Base-by-base conservation (phyloP, 148 eudicot genomes). In the Silene latifolia region DNA sequence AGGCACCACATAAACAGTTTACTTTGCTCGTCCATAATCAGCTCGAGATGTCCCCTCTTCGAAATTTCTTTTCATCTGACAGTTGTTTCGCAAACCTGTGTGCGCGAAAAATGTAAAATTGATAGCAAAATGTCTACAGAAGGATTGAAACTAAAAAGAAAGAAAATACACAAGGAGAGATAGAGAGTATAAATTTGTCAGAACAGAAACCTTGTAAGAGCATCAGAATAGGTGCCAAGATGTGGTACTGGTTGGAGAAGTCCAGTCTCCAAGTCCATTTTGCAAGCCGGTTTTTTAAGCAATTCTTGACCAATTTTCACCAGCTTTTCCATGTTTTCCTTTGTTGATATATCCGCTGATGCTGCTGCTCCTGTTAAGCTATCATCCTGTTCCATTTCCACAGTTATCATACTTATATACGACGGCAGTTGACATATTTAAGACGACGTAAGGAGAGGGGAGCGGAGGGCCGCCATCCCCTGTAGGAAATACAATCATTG, bases 211-310 rank as follows among this genome's bases (percentile, higher is more conserved):
- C 73, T 80, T 80, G 54, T 73, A 21, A 90, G 84, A 54, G 92
- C 92, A 42, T 76, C 84, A 27, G 76, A 78, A 68, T 90, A 84
- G n/a, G 86, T 88, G 35, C 89, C 92, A 60, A 77, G 89, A 39
- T 83, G 83, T 8, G 60, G 82, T 44, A 80, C 80, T 21, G 72
- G 74, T 14, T 27, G 35, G 47, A 80, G 78, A 13, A 35, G 47
- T 11, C 97, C 98, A 15, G 94, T 91, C 57, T 86, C 94, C 12
- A 83, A 39, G 58, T 93, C 80, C 17, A 89, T 80, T 58, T 84
- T 76, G 7, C 89, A 73, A 15, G 85, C 81, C 10, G 83, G 86
- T 82, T 87, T 83, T 71, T 83, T 66, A 18, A 93, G 75, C 57
- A 91, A 74, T 0, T 74, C 73, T 15, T 88, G 71, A 7, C 89